Conservation (phyloP, 345 rosid species). For the Alliaria petiolata region DNA sequence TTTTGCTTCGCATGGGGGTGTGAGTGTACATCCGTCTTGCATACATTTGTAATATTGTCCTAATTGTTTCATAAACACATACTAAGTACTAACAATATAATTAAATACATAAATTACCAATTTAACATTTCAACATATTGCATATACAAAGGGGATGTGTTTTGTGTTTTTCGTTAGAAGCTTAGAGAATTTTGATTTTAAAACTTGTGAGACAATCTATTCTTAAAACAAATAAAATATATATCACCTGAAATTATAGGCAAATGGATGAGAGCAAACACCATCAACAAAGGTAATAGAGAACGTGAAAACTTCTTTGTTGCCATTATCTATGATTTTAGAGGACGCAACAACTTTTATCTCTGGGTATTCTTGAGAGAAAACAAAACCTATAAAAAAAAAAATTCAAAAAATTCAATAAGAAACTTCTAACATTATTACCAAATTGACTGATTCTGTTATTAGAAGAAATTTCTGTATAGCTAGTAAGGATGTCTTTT, state of each 20-base stretch:
- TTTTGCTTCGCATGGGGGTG: background rate
- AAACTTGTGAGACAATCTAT: background rate
- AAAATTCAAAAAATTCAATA: background rate
- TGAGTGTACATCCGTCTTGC: background rate
- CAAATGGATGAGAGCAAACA: background rate
- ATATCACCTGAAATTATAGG: slow-evolving; percentile 2
- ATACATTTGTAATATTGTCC: slow-evolving; percentile 13
- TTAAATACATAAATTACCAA: background rate
- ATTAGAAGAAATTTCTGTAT: background rate
- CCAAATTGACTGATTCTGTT: background rate
- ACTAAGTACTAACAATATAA: background rate
- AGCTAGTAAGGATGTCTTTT: too few species aligned
- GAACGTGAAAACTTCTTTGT: background rate
- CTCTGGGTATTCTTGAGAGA: background rate
- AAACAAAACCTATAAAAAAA: background rate
- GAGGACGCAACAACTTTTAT: background rate
- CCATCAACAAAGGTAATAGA: background rate
- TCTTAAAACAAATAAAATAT: background rate
- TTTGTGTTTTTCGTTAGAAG: too few species aligned
- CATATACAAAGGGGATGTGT: background rate
- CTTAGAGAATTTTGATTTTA: too few species aligned
- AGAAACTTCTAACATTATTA: background rate
- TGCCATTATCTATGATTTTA: background rate
- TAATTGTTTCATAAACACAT: background rate
- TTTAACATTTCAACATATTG: background rate